A percentile compares a stretch with the other conserved stretches of the same genome.
These are phyloP conservation scores for Zygotorulaspora chibaensis DNA, from an alignment of 805 yeast genomes.

Conservation along the genomic window DNA sequence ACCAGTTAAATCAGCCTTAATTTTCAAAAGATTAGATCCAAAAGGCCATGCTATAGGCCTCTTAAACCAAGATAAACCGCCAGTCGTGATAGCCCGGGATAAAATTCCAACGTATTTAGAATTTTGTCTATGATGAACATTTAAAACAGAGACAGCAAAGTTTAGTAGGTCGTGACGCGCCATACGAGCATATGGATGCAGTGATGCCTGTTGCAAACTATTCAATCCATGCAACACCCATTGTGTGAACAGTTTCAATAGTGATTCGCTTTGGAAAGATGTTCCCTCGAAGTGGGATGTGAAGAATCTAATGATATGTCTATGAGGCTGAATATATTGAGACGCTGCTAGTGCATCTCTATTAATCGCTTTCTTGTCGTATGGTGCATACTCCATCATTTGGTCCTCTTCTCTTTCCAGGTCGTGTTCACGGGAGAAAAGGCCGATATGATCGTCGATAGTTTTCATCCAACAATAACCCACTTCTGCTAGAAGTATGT, in stretches of 20 bases:
- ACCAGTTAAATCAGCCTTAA: conserved; percentile 61
- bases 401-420: conserved; percentile 54
- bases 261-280: conserved; percentile 62
- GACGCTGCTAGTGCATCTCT: conserved; percentile 48
- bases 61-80: conserved; percentile 76
- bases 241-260: conserved; percentile 63
- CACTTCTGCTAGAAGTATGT: conserved; percentile 63
- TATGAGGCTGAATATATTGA: conserved; percentile 59
- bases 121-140: conserved; percentile 47
- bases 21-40: conserved; percentile 74
- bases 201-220: conserved; percentile 54
- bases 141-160: conserved; percentile 62
- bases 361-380: conserved; percentile 57
- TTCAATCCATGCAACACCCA: conserved; percentile 53
- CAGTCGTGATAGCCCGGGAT: conserved; percentile 49
- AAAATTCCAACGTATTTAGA: conserved; percentile 45
- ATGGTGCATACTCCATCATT: conserved; percentile 86
- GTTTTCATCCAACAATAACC: conserved; percentile 65
- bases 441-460: conserved; percentile 54
- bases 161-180: conserved; percentile 68
- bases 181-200: conserved; percentile 77
- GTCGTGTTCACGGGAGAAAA: conserved; percentile 58
- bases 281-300: conserved; percentile 78
- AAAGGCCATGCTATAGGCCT: conserved; percentile 64
- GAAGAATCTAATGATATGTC: conserved; percentile 61